phyloP scores from a whole-genome alignment of 345 rosid species.

The Boechera retrofracta region DNA sequence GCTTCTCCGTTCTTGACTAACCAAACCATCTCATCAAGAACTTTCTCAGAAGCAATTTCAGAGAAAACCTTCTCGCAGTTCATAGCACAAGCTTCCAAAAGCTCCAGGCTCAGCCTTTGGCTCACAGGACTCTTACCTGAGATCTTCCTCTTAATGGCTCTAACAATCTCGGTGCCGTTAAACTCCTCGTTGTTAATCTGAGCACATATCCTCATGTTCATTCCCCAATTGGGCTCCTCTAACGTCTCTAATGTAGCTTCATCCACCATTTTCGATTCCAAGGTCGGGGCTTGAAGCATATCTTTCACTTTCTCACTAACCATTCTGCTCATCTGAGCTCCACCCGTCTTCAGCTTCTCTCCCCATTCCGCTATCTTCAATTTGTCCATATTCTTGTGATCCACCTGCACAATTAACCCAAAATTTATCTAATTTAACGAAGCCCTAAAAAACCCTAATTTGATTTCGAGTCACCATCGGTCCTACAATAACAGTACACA shows the following conservation, averaged over 20 bases:
- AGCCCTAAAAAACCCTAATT: constrained; percentile 24
- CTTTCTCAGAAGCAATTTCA: constrained; percentile 75
- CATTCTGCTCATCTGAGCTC: constrained; percentile 82
- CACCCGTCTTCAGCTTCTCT: constrained; percentile 73
- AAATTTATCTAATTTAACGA: background rate
- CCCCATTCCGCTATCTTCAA: constrained; percentile 72
- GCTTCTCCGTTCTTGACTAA: constrained; percentile 64
- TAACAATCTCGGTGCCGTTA: constrained; percentile 66
- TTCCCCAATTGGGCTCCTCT: constrained; percentile 84
- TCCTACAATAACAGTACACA: constrained; percentile 4
- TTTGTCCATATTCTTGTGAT: constrained; percentile 60
- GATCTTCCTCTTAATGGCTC: constrained; percentile 77
- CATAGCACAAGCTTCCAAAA: constrained; percentile 75
- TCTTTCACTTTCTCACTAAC: constrained; percentile 86
- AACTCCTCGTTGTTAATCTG: constrained; percentile 76
- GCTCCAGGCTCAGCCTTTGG: constrained; percentile 75
- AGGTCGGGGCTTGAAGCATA: constrained; percentile 75
- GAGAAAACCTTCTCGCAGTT: constrained; percentile 83
- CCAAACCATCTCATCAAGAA: constrained; percentile 88
- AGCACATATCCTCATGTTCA: constrained; percentile 87
- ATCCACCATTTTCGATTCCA: constrained; percentile 81
- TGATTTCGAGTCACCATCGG: constrained; percentile 3
- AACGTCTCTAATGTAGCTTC: constrained; percentile 79
- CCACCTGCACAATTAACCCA: constrained; percentile 9
- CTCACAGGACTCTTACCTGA: constrained; percentile 58